Evolutionary conservation across 306 rosid genomes (phyloP).

Genomic region (Prosopis cineraria): DNA sequence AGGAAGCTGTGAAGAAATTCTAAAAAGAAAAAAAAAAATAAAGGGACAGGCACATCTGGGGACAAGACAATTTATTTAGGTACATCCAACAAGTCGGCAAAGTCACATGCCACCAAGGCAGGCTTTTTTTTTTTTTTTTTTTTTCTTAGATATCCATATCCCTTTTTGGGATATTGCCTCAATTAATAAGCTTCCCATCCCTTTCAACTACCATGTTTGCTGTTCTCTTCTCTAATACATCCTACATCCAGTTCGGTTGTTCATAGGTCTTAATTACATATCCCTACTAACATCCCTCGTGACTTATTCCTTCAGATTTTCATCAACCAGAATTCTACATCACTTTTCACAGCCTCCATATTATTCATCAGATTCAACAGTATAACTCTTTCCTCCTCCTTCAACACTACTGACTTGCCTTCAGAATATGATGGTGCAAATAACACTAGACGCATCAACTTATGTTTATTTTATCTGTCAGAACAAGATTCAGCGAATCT

Average conservation of each 20-base stretch:
- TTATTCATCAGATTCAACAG: neutral
- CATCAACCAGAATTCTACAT: neutral
- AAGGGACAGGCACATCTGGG: neutral
- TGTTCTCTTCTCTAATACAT: neutral
- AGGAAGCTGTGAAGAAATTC: neutral
- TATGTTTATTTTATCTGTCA: neutral
- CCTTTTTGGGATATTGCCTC: neutral
- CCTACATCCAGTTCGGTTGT: conserved; percentile 12
- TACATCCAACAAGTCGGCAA: conserved; percentile 12
- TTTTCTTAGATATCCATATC: neutral
- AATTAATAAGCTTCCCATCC: neutral
- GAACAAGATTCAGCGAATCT: neutral
- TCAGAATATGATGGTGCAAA: neutral
- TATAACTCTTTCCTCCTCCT: neutral
- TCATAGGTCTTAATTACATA: conserved; percentile 18
- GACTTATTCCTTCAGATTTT: conserved; percentile 7
- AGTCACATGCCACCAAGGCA: conserved; percentile 26
- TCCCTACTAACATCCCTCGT: conserved; percentile 11
- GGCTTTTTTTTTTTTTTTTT: neutral
- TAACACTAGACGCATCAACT: neutral
- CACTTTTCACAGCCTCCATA: too few relatives aligned
- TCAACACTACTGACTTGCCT: neutral
- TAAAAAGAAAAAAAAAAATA: neutral
- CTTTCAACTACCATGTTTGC: conserved; percentile 31
- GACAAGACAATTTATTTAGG: conserved; percentile 10